Evolutionary conservation across 78 protist genomes (phyloP), one percentile per base, ranked within the genome.

Genomic region (Anaeramoeba ignava): DNA sequence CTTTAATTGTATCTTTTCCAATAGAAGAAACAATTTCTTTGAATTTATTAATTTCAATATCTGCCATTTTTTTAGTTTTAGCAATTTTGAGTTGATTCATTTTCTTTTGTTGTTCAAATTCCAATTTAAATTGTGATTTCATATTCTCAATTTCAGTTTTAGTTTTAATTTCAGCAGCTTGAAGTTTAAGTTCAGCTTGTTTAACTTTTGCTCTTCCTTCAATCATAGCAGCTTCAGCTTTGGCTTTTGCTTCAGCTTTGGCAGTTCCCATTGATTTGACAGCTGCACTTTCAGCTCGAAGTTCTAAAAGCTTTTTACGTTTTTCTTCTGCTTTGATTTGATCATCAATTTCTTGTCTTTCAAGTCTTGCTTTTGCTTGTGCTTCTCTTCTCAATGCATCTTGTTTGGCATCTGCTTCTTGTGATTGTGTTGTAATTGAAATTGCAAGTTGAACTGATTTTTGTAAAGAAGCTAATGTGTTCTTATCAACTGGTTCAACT

Each of bases 401-500:
- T 79, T 92, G 93, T 67, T 89, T 73, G n/a, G 95, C 95, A 42
- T 81, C 78, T 33, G 95, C 95, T 80, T n/a, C n/a, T n/a, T n/a
- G n/a, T n/a, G n/a, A n/a, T n/a, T n/a, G n/a, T n/a, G n/a, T n/a
- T n/a, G n/a, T n/a, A n/a, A n/a, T n/a, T n/a, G n/a, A n/a, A n/a
- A n/a, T n/a, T n/a, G n/a, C n/a, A n/a, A n/a, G n/a, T 92, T 91
- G 93, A 78, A 92, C 95, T 31, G 90, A 85, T 87, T 92, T 91
- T 41, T 88, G 91, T 39, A 94, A 93, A 27, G 94, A 91, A 79
- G 91, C 94, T 41, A 94, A 95, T 91, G 86, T 95, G 97, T 42
- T n/a, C n/a, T n/a, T n/a, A n/a, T n/a, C n/a, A n/a, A n/a, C n/a
- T n/a, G n/a, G n/a, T n/a, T n/a, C n/a, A n/a, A n/a, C n/a, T n/a